These are phyloP conservation scores for Vitellaria paradoxa DNA, from an alignment of 179 eudicot genomes.

Conservation along the genomic window DNA sequence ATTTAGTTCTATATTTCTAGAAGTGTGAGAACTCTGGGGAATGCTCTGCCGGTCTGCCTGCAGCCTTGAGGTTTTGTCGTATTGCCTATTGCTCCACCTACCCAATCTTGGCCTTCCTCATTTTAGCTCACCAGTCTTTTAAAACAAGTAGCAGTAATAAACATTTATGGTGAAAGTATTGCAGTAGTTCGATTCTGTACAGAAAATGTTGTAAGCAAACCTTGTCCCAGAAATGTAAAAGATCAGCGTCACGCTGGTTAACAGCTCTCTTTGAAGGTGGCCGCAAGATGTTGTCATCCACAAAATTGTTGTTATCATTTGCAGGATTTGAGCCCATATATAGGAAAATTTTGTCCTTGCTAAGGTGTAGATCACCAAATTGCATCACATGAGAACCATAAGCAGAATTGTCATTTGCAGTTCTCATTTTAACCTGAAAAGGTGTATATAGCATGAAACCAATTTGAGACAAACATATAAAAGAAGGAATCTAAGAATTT, in stretches of 20 bases:
- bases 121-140: neutral
- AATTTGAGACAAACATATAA: neutral
- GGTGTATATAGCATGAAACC: neutral
- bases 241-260: slow-evolving; percentile 93
- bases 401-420: slow-evolving; percentile 53
- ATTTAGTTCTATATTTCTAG: no score
- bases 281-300: slow-evolving; percentile 46
- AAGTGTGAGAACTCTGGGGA: neutral
- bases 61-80: neutral
- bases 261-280: slow-evolving; percentile 50
- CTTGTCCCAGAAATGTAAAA: slow-evolving; percentile 88
- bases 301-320: slow-evolving; percentile 58
- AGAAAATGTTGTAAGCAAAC: slow-evolving; percentile 23
- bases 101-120: neutral
- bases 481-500: neutral
- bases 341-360: slow-evolving; percentile 41
- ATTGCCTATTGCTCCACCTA: neutral
- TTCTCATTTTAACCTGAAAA: slow-evolving; percentile 70
- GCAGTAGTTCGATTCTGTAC: neutral
- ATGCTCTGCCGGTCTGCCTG: neutral
- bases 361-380: slow-evolving; percentile 62
- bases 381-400: slow-evolving; percentile 92
- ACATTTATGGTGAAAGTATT: neutral
- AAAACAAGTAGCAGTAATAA: neutral
- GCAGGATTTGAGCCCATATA: slow-evolving; percentile 86